Base-by-base conservation (phyloP, 306 rosid genomes). In the Cucumis hystrix region DNA sequence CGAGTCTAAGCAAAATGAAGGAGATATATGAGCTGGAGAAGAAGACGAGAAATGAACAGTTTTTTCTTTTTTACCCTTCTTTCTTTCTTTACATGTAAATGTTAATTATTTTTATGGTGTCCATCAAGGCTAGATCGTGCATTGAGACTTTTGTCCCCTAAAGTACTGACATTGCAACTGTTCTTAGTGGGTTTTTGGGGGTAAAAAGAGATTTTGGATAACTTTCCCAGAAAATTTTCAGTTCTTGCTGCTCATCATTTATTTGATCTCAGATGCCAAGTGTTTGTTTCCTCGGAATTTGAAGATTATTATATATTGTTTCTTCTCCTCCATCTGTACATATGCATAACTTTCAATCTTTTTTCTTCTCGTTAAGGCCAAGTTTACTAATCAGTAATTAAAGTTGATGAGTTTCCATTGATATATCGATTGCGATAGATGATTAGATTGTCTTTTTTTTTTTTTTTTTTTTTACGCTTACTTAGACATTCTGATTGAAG, bases 1-100 rank as follows among this genome's bases (percentile, higher is more conserved):
- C 82, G 89, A 82, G 76, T 85, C 28, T 90, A 84, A 87, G 80
- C 80, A 69, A 16, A 40, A 28, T 1, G 45, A 49, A 57, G 76
- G 40, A 77, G 58, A 78, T 55, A 78, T 21, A 73, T 33, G n/a
- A 33, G 62, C 18, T 52, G 77, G 49, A 73, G 77, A 73, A 54
- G 37, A 73, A 33, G 77, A 40, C 33, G n/a, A 73, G 77, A 73
- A 73, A 33, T 54, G 77, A 73, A 73, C 80, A 52, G 82, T 85
- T 82, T 70, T 77, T 81, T 77, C 47, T 60, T 69, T 77, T 78
- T 33, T 33, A 33, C 41, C 59, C 69, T 23, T 23, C 25, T 23
- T 23, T 35, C 59, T 17, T 45, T 77, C 63, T 58, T 39, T 41
- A 61, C 55, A n/a, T 61, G 73, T 75, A 75, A 58, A 75, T 56